These are phyloP conservation scores for Chaetomiaceae sp. DNA, from an alignment of 2,329 filamentous ascomycete genomes.

Conservation along the genomic window DNA sequence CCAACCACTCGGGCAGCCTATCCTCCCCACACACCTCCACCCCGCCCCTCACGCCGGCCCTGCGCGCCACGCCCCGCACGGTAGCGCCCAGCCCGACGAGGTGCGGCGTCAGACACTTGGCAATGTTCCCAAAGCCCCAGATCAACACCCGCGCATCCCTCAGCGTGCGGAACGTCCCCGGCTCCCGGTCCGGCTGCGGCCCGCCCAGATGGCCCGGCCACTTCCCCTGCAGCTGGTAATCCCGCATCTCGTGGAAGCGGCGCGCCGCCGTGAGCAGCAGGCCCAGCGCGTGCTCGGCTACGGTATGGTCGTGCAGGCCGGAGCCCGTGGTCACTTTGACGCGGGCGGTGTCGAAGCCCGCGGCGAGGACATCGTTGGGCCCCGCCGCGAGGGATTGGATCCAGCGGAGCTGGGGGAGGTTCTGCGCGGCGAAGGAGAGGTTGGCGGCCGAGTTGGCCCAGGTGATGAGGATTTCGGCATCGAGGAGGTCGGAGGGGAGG, in stretches of 20 bases:
- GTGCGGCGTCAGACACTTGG: constrained; percentile 54
- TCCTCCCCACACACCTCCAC: constrained; percentile 55
- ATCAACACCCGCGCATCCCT: constrained; percentile 54
- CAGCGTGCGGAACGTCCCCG: constrained; percentile 54
- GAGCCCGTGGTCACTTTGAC: constrained; percentile 57
- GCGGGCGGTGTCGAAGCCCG: constrained; percentile 52
- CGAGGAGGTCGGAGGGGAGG: constrained; percentile 54
- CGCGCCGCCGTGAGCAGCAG: constrained; percentile 53
- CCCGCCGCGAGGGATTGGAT: constrained; percentile 64
- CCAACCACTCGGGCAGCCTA: constrained; percentile 48
- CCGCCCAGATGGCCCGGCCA: constrained; percentile 62
- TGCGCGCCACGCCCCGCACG: constrained; percentile 56
- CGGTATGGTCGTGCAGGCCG: constrained; percentile 60
- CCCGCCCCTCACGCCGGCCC: constrained; percentile 53
- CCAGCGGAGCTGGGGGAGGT: constrained; percentile 47
- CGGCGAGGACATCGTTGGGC: constrained; percentile 59
- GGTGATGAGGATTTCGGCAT: constrained; percentile 58
- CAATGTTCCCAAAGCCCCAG: constrained; percentile 66
- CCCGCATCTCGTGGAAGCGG: constrained; percentile 59
- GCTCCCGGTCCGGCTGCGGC: constrained; percentile 54
- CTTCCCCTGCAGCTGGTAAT: constrained; percentile 51
- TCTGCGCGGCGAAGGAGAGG: constrained; percentile 54
- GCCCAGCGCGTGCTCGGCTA: constrained; percentile 60
- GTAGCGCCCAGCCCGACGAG: constrained; percentile 52
- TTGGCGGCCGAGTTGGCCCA: constrained; percentile 58